Conservation (phyloP, 371 early-diverging fungal genomes). For the Coemansia sp. region DNA sequence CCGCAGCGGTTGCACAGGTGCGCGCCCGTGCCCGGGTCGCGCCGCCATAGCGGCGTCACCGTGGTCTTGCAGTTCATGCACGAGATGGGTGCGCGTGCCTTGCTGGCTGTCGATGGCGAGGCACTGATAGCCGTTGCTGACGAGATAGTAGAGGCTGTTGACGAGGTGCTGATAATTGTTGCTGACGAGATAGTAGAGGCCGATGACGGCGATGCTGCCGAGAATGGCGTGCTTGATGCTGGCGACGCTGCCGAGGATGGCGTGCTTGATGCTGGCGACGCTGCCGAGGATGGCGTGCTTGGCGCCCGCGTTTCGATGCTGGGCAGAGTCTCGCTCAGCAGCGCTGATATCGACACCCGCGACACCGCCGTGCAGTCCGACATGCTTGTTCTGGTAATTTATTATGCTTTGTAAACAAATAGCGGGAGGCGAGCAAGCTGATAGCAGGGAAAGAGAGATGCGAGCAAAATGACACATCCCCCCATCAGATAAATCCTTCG, state of each 20-base stretch:
- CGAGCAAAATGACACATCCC: neutral
- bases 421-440: no score
- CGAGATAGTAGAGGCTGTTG: neutral
- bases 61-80: conserved; percentile 84
- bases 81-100: conserved; percentile 9
- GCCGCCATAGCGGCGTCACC: conserved; percentile 86
- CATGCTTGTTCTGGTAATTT: no score
- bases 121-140: neutral
- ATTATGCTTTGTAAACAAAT: no score
- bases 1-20: conserved; percentile 90
- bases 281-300: conserved; percentile 5
- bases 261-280: neutral
- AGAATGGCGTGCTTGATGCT: neutral
- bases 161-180: neutral
- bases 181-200: neutral
- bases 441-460: no score
- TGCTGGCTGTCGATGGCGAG: neutral
- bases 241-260: neutral
- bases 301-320: no score
- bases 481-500: conserved; percentile 4
- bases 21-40: conserved; percentile 71
- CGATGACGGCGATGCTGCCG: neutral
- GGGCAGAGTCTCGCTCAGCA: conserved; percentile 2
- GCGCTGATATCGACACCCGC: conserved; percentile 31
- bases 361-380: neutral